Conservation (phyloP, 2,329 filamentous ascomycete genomes). For the Colletotrichum karsti region DNA sequence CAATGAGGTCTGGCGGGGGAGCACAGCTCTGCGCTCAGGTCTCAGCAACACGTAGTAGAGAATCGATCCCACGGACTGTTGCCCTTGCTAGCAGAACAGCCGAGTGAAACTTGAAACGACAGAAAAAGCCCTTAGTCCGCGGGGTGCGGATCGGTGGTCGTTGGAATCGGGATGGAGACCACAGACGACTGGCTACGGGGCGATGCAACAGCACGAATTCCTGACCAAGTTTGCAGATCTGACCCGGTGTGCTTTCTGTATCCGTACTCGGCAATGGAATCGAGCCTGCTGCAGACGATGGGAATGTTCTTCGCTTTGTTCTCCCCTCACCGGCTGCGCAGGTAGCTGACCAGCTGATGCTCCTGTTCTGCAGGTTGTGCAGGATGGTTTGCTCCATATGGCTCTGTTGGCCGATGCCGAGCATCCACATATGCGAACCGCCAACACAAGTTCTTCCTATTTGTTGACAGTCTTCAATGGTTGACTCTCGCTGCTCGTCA, state of each 20-base stretch:
- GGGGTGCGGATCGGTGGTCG: neutral
- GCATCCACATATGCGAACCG: neutral
- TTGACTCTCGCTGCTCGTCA: neutral
- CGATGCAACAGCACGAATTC: neutral
- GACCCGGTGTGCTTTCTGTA: neutral
- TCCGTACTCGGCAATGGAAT: neutral
- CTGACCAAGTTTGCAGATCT: neutral
- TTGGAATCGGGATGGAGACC: neutral
- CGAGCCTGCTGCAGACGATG: neutral
- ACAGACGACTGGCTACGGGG: neutral
- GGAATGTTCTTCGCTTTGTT: neutral
- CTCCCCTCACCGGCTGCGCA: neutral
- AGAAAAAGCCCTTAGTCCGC: neutral
- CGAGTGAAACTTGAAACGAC: slow-evolving; percentile 22
- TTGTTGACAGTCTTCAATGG: neutral
- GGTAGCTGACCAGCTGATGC: slow-evolving; percentile 3
- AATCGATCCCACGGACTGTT: neutral
- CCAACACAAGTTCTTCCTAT: neutral
- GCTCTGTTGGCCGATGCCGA: neutral
- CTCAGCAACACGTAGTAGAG: neutral
- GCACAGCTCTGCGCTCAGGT: neutral
- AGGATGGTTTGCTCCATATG: neutral
- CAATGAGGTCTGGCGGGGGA: neutral
- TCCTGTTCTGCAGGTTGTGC: slow-evolving; percentile 7
- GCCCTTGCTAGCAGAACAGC: neutral